Base-by-base conservation (phyloP, 192 early-diverging fungal genomes). In the Dissophora ornata region DNA sequence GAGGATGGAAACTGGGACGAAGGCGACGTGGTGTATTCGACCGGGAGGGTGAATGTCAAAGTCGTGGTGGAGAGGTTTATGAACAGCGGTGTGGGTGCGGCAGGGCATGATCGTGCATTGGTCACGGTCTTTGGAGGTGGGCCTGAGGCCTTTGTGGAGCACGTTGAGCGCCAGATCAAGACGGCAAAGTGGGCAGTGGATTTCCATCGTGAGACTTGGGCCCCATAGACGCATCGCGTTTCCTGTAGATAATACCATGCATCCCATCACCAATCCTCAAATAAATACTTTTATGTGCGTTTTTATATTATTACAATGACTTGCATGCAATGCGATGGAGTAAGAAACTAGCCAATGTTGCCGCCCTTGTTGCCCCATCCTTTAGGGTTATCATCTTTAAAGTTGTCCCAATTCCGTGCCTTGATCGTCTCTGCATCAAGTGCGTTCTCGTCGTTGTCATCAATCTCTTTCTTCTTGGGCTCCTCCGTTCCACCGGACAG, bases 401-500 rank as follows among this genome's bases (percentile, higher is more conserved):
- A 99, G 15, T 94, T 91, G 69, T 99, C 97, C 92, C 90, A 97
- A 25, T 92, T 87, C 48, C 95, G 84, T 26, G 88, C 83, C 65
- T 96, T 97, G 59, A 89, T 71, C 8, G 92, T 95, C 79, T 93
- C 94, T n/a, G 87, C 90, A 79, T 99, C 93, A 13, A 89, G 50
- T 2, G 90, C 95, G 10, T 79, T 89, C 22, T 92, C 87, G 57
- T 96, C 88, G 48, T 93, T 88, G 50, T 97, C 93, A 56, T 97
- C 92, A 11, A 83, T 69, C 38, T 88, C 89, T 13, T 78, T 75
- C 67, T 92, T 90, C 57, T 94, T 88, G 0, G 95, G 94, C 67
- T 85, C 86, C 66, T 92, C 82, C n/a, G 82, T 82, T 28, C 97
- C 97, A 22, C 94, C 95, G 22, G 81, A 84, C 40, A 99, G 89